These are phyloP conservation scores for Torulaspora quercuum DNA, from an alignment of 805 yeast species.

Conservation along the genomic window DNA sequence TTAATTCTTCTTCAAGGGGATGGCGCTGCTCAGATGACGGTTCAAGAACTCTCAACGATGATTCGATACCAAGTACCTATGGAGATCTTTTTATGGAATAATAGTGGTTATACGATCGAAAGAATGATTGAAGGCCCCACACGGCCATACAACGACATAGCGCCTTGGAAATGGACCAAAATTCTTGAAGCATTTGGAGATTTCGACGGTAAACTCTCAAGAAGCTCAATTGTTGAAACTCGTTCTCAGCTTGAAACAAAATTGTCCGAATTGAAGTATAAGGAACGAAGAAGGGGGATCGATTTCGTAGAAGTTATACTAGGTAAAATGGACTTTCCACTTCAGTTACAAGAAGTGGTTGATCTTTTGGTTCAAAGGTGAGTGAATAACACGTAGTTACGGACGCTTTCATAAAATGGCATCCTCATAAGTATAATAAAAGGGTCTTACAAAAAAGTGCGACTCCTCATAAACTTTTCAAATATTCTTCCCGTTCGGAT, in stretches of 20 bases:
- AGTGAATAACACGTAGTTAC: not conserved
- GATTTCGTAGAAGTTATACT: slow-evolving; percentile 59
- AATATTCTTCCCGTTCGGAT: slow-evolving; percentile 4
- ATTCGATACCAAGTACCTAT: slow-evolving; percentile 60
- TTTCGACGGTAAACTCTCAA: slow-evolving; percentile 33
- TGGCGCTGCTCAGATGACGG: slow-evolving; percentile 93
- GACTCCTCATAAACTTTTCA: no score
- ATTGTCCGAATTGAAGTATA: slow-evolving; percentile 38
- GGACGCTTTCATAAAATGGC: no score
- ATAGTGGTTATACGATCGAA: slow-evolving; percentile 87
- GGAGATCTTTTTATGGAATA: slow-evolving; percentile 71
- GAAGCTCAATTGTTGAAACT: slow-evolving; percentile 37
- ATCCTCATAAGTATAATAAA: not conserved
- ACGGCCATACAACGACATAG: slow-evolving; percentile 76
- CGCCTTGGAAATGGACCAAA: slow-evolving; percentile 77
- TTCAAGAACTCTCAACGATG: slow-evolving; percentile 73
- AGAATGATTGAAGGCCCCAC: slow-evolving; percentile 77
- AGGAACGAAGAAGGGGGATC: slow-evolving; percentile 37
- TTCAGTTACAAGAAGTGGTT: slow-evolving; percentile 51
- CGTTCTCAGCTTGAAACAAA: slow-evolving; percentile 40
- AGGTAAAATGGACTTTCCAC: slow-evolving; percentile 60
- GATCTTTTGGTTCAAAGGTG: slow-evolving; percentile 11
- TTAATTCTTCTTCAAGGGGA: slow-evolving; percentile 81
- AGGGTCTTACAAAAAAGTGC: no score
- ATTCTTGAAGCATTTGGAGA: slow-evolving; percentile 66